A percentile compares a stretch with the other conserved stretches of the same genome.
These are phyloP conservation scores for Colletotrichum incanum DNA, from an alignment of 2,329 filamentous ascomycete genomes.

Conservation along the genomic window DNA sequence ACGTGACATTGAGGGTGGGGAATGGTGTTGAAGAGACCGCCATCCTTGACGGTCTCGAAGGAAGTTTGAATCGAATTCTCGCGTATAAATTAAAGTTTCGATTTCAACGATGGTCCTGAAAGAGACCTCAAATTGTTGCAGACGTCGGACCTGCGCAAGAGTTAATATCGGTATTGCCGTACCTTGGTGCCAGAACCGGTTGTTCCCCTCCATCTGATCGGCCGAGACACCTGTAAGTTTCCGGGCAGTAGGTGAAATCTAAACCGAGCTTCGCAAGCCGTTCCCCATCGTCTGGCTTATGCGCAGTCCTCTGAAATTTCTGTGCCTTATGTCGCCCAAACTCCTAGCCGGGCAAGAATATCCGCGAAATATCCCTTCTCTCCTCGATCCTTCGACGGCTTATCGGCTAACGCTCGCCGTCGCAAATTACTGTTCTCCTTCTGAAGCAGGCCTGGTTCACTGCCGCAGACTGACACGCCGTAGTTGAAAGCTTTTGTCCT, in stretches of 20 bases:
- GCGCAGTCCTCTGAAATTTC: not conserved
- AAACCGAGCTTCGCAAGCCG: not conserved
- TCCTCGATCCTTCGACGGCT: no score
- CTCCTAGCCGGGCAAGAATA: not conserved
- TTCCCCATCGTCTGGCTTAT: not conserved
- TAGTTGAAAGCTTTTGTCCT: not conserved
- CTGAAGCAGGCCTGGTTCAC: not conserved
- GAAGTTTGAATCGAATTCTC: not conserved
- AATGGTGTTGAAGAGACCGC: not conserved
- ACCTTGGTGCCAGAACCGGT: not conserved
- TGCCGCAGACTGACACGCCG: not conserved
- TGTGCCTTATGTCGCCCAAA: not conserved
- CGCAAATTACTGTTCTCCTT: not conserved
- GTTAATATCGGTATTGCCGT: not conserved
- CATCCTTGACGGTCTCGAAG: not conserved
- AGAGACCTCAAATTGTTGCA: not conserved
- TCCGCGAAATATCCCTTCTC: not conserved
- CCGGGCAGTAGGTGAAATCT: not conserved
- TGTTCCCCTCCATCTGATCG: not conserved
- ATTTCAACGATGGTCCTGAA: not conserved
- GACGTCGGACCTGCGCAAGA: not conserved
- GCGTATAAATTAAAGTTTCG: slow-evolving; percentile 10
- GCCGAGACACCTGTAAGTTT: not conserved
- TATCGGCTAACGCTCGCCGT: not conserved
- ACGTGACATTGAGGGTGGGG: not conserved